Base-by-base conservation (phyloP, 2,329 filamentous ascomycete species). In the Colletotrichum abscissum region DNA sequence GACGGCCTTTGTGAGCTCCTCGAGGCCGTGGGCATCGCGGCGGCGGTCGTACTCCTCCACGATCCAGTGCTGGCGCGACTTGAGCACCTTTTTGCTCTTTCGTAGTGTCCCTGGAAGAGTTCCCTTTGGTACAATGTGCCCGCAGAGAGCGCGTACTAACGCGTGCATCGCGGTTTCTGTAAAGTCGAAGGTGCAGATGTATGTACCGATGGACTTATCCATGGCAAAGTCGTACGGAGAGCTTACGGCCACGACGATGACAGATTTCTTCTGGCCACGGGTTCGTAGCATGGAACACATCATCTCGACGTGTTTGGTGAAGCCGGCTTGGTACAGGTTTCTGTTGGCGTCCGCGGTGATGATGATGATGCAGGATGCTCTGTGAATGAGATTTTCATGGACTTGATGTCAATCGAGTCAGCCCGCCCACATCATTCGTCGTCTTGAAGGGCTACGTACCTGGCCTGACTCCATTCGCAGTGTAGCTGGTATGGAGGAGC, bases 181-280 rank as follows among this genome's bases (percentile, higher is more conserved):
- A 79, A 98, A 98, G 83, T 98, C 95, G 81, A 97, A 98, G 0
- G 95, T 98, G 85, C 96, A 98, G 54, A 98, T 89, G 78, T 98
- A 98, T 1, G 95, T 98, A 6, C 94, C 94, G 54, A 98, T 96
- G 1, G 92, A 92, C 76, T 93, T 93, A 79, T 98, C 96, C 89
- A 96, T 95, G 57, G 95, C 95, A 81, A 98, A 98, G 81, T 98
- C 96, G 81, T 98, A 98, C 0, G 96, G 96, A 1, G 95, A 98
- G 82, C 95, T 98, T 76, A 97, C 95, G 1, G 96, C 94, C 8
- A 98, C 93, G 4, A 98, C 96, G 28, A 98, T 92, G 49, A 98
- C 85, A 1, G 95, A 94, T 83, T 97, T 98, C 81, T 97, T 94
- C 79, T 95, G 93, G 2, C 93, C 93, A 16, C 89, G 90, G 7